Conservation (phyloP, 441 rosid species). For the Euphorbia schlechtendalii region DNA sequence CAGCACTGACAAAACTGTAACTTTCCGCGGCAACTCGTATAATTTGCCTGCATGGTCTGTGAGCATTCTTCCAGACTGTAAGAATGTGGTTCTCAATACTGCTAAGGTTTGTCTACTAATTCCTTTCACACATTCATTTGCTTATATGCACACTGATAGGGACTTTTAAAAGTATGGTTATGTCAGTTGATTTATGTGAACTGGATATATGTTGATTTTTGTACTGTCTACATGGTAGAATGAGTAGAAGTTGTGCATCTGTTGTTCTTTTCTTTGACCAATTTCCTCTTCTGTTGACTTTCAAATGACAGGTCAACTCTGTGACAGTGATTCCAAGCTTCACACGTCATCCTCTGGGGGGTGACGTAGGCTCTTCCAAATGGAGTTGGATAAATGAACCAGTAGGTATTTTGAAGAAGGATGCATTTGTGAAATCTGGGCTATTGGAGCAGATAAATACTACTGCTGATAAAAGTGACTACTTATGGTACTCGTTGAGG, state of each 20-base stretch:
- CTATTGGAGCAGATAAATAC: conserved; percentile 83
- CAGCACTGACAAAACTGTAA: conserved; percentile 30
- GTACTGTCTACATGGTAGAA: not conserved
- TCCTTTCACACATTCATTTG: not conserved
- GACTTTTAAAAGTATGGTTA: too few relatives aligned
- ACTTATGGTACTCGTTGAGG: conserved; percentile 92
- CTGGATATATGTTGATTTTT: not conserved
- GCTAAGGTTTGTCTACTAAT: conserved; percentile 67
- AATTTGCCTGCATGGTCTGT: conserved; percentile 58
- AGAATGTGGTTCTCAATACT: conserved; percentile 66
- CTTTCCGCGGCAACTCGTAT: conserved; percentile 42
- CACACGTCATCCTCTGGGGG: conserved; percentile 38
- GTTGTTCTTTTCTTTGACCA: conserved; percentile 5
- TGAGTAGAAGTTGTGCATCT: not conserved
- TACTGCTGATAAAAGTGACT: conserved; percentile 79
- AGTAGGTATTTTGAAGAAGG: conserved; percentile 63
- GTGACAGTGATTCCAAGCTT: conserved; percentile 51
- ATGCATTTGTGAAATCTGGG: conserved; percentile 59
- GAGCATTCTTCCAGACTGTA: conserved; percentile 85
- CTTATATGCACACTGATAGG: too few relatives aligned
- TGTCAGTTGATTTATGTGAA: too few relatives aligned
- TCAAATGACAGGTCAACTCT: conserved; percentile 60
- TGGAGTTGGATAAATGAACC: conserved; percentile 91
- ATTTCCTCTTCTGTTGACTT: not conserved
- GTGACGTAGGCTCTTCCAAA: conserved; percentile 39